These are phyloP conservation scores for Phaeosphaeriaceae sp. DNA, from an alignment of 2,329 filamentous ascomycete genomes.

Conservation along the genomic window DNA sequence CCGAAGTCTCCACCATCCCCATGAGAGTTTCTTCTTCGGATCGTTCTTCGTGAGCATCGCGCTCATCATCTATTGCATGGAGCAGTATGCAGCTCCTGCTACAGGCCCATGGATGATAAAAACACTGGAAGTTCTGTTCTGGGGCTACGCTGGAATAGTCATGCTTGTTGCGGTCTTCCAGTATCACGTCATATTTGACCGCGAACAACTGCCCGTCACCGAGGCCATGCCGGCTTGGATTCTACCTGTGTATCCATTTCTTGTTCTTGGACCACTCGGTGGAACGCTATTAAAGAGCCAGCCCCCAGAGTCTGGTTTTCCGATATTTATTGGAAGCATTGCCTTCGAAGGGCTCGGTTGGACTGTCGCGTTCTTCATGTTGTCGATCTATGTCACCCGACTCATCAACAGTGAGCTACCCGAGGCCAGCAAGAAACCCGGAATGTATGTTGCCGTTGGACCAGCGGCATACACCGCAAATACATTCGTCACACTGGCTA, in stretches of 20 bases:
- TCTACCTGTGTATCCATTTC: slow-evolving; percentile 40
- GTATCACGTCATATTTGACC: slow-evolving; percentile 97
- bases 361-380: slow-evolving; percentile 70
- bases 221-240: slow-evolving; percentile 52
- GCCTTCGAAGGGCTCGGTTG: slow-evolving; percentile 74
- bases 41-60: slow-evolving; percentile 70
- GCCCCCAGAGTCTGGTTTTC: slow-evolving; percentile 29
- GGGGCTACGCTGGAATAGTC: slow-evolving; percentile 66
- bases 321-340: slow-evolving; percentile 61
- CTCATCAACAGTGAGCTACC: slow-evolving; percentile 68
- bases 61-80: slow-evolving; percentile 44
- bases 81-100: slow-evolving; percentile 69
- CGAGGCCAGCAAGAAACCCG: slow-evolving; percentile 47
- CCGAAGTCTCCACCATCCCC: slow-evolving; percentile 65
- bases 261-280: slow-evolving; percentile 48
- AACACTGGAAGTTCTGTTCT: slow-evolving; percentile 70
- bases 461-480: slow-evolving; percentile 36
- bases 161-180: slow-evolving; percentile 76
- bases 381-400: slow-evolving; percentile 74
- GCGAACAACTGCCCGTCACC: slow-evolving; percentile 61
- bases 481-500: slow-evolving; percentile 50
- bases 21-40: slow-evolving; percentile 75
- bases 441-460: slow-evolving; percentile 62
- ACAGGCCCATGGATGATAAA: slow-evolving; percentile 62
- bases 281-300: slow-evolving; percentile 46